Percentiles rank a stretch among this genome's conserved stretches.
Conservation (phyloP, 2,329 filamentous ascomycete species). For the Monosporascus sp. region DNA sequence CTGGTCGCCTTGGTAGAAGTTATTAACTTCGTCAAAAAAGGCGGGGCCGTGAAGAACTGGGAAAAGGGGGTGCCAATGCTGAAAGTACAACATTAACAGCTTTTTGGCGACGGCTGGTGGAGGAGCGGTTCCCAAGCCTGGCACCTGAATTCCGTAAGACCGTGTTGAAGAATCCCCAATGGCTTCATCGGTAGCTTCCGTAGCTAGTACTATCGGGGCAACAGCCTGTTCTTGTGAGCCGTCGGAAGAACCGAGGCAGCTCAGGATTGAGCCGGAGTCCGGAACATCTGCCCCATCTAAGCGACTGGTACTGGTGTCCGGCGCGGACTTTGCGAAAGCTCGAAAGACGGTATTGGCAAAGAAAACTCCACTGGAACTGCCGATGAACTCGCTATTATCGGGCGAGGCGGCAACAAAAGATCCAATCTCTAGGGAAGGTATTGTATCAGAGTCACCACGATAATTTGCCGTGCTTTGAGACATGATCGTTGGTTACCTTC, state of each 20-base stretch:
- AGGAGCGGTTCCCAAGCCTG: slow-evolving; percentile 22
- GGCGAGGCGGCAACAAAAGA: slow-evolving; percentile 35
- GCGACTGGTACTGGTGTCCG: background rate
- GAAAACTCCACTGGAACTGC: slow-evolving; percentile 47
- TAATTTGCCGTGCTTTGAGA: background rate
- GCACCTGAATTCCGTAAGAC: slow-evolving; percentile 11
- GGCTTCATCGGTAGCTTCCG: background rate
- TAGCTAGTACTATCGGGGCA: background rate
- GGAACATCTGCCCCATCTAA: slow-evolving; percentile 13
- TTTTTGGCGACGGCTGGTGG: slow-evolving; percentile 29
- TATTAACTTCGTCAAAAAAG: slow-evolving; percentile 39
- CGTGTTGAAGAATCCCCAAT: background rate
- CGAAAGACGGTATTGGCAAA: slow-evolving; percentile 49
- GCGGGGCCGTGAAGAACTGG: slow-evolving; percentile 47
- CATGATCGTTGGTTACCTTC: background rate
- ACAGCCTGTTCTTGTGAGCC: background rate
- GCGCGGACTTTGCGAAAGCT: slow-evolving; percentile 36
- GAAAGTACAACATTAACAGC: slow-evolving; percentile 44
- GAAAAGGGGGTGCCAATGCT: slow-evolving; percentile 46
- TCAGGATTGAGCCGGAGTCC: slow-evolving; percentile 13
- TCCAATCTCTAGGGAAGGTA: slow-evolving; percentile 29
- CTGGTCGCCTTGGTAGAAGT: slow-evolving; percentile 26
- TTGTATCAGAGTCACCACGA: background rate
- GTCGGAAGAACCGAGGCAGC: slow-evolving; percentile 10
- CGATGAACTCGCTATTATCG: slow-evolving; percentile 45